Evolutionary conservation across 208 protist genomes (phyloP), one percentile per base, ranked within the genome.

Genomic region (Leishmania braziliensis): DNA sequence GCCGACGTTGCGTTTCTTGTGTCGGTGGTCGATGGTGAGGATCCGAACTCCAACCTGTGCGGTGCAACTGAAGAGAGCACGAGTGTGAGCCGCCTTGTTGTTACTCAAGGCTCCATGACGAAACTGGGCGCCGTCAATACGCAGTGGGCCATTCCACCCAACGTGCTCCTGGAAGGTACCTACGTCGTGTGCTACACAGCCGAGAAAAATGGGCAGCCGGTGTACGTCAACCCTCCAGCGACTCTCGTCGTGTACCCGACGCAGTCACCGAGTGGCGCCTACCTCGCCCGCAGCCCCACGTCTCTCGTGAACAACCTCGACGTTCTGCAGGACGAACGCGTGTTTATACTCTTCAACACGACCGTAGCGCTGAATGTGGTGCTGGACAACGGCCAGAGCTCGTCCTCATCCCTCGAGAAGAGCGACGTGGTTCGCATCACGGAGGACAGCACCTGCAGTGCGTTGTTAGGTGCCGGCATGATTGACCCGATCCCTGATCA

Each of bases 161-260:
- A 66, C 36, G 63, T 54, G 58, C 81, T 91, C 2, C 4, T 77
- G 23, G 50, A 85, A 9, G 91, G 91, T 51, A 87, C 51, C 54
- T 98, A 95, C 84, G 83, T 92, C 56, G 91, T 97, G 4, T 98
- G 95, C 83, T 98, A 98, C 86, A 87, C 73, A 16, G 83, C 91
- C 3, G 71, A 60, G 12, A 78, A 63, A 1, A 96, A 95, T 80
- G 90, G 92, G 36, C 36, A 68, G 39, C 78, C 90, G 65, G 74
- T 97, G 29, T 93, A 92, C 78, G 92, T 98, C 2, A 50, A 53
- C 62, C 85, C 80, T 26, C 93, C 93, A 20, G 76, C 77, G 8
- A 78, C 80, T 48, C 83, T 98, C 66, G 86, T 77, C 65, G 88
- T 98, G 48, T 94, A 88, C 79, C 65, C 82, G 26, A 83, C 79